Conservation (phyloP, 2,329 filamentous ascomycete species). For the Aureobasidium musti region DNA sequence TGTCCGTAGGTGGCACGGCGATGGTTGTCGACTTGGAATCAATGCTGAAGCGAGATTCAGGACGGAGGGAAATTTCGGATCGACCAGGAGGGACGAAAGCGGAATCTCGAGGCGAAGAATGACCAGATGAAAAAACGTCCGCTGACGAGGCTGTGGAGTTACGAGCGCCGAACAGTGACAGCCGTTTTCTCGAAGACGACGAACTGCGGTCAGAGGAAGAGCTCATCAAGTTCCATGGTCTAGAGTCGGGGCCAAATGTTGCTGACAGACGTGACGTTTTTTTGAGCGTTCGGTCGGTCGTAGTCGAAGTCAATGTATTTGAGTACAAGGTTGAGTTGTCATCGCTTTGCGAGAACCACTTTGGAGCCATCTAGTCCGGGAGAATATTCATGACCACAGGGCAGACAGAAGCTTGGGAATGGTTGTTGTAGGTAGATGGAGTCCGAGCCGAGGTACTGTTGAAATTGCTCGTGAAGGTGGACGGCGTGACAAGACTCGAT, state of each 20-base stretch:
- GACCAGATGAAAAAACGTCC: conserved; percentile 13
- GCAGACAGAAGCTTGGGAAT: not conserved
- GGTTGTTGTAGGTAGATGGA: not conserved
- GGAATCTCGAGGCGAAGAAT: conserved; percentile 21
- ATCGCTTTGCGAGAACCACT: conserved; percentile 28
- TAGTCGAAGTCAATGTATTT: conserved; percentile 1
- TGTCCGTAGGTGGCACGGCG: conserved; percentile 7
- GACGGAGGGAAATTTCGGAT: conserved; percentile 9
- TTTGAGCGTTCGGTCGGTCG: conserved; percentile 2
- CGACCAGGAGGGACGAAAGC: conserved; percentile 5
- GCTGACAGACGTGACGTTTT: conserved; percentile 24
- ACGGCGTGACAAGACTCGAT: conserved; percentile 23
- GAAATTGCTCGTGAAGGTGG: not conserved
- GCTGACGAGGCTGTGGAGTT: conserved; percentile 23
- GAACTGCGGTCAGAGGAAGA: conserved; percentile 10
- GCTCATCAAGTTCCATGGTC: conserved; percentile 26
- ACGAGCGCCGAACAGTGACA: conserved; percentile 25
- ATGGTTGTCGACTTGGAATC: conserved; percentile 16
- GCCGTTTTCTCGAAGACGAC: conserved; percentile 22
- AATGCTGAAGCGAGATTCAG: conserved; percentile 28
- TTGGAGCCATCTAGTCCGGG: conserved; percentile 26
- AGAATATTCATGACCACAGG: conserved; percentile 24
- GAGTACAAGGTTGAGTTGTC: not conserved
- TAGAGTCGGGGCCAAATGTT: conserved; percentile 25
- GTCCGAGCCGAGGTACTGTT: conserved; percentile 14